Conservation (phyloP, 371 early-diverging fungal genomes). For the Polyrhizophydium stewartii region DNA sequence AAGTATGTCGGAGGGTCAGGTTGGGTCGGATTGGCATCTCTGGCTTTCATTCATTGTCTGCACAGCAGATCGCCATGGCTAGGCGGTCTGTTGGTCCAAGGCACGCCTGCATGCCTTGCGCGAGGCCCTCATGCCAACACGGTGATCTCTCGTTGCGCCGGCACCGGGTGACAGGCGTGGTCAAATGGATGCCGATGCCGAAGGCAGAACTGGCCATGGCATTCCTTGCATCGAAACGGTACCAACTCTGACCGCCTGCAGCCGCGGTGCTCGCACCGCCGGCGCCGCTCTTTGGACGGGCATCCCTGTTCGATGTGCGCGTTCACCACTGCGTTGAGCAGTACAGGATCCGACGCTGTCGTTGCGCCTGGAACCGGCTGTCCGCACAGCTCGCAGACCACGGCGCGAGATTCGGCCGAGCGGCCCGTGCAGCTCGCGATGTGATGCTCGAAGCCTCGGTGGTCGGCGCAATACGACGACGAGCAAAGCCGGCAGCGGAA, state of each 20-base stretch:
- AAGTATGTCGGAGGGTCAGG: too few relatives aligned
- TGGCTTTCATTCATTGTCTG: too few relatives aligned
- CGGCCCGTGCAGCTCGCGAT: slow-evolving; percentile 6
- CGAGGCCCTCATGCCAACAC: too few relatives aligned
- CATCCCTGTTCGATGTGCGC: slow-evolving; percentile 15
- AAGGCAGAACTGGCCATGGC: slow-evolving; percentile 10
- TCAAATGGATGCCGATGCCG: slow-evolving; percentile 13
- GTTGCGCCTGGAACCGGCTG: too few relatives aligned
- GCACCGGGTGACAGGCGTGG: slow-evolving; percentile 16
- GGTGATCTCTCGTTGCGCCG: too few relatives aligned
- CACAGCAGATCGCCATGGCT: too few relatives aligned
- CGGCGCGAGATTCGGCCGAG: background rate
- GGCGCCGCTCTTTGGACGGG: background rate
- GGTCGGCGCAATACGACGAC: slow-evolving; percentile 11
- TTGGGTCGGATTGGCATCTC: too few relatives aligned
- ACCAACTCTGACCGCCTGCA: background rate
- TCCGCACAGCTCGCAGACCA: too few relatives aligned
- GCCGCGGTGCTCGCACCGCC: background rate
- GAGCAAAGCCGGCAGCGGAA: slow-evolving; percentile 22
- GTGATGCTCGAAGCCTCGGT: slow-evolving; percentile 16
- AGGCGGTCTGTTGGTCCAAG: too few relatives aligned
- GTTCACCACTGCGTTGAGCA: background rate
- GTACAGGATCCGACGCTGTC: too few relatives aligned
- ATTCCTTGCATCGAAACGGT: slow-evolving; percentile 12
- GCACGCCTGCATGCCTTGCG: too few relatives aligned